Evolutionary conservation across 2,329 filamentous ascomycete genomes (phyloP).

Genomic region (Lojkania enalia): DNA sequence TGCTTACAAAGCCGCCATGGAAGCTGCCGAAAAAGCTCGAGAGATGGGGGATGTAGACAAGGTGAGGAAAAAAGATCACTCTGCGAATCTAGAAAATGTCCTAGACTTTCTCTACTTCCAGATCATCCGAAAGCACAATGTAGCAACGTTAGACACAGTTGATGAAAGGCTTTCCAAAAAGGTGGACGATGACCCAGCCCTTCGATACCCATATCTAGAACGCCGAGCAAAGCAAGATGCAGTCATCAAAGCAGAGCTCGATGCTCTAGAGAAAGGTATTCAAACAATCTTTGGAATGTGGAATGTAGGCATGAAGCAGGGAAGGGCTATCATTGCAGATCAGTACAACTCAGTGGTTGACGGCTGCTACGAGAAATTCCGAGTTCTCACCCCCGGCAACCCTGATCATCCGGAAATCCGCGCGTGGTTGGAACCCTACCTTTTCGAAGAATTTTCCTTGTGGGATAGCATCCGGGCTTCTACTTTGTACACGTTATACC

Average conservation of each 20-base stretch:
- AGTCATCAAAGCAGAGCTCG: constrained; percentile 17
- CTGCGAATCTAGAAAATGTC: constrained; percentile 51
- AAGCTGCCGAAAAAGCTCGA: constrained; percentile 22
- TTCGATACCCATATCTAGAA: constrained; percentile 17
- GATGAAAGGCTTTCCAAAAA: constrained; percentile 25
- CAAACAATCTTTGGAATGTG: neutral
- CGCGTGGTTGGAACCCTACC: constrained; percentile 20
- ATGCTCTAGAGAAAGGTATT: neutral
- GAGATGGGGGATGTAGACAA: constrained; percentile 19
- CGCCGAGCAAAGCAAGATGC: constrained; percentile 3
- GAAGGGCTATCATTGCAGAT: constrained; percentile 4
- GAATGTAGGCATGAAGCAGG: constrained; percentile 1
- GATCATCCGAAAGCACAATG: constrained; percentile 51
- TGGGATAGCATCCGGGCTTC: constrained; percentile 56
- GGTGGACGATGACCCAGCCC: constrained; percentile 26
- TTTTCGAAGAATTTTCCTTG: constrained; percentile 9
- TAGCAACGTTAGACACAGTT: constrained; percentile 33
- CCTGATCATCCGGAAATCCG: constrained; percentile 14
- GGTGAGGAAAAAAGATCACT: constrained; percentile 24
- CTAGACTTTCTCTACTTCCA: constrained; percentile 65
- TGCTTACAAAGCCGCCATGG: constrained; percentile 39
- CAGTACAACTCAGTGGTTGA: constrained; percentile 20
- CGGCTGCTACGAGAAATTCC: constrained; percentile 24
- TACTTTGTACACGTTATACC: constrained; percentile 38
- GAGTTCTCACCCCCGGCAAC: constrained; percentile 22